Evolutionary conservation across 805 yeast genomes (phyloP), one percentile per base, ranked within the genome.

Genomic region (Saccharomycopsis vini): DNA sequence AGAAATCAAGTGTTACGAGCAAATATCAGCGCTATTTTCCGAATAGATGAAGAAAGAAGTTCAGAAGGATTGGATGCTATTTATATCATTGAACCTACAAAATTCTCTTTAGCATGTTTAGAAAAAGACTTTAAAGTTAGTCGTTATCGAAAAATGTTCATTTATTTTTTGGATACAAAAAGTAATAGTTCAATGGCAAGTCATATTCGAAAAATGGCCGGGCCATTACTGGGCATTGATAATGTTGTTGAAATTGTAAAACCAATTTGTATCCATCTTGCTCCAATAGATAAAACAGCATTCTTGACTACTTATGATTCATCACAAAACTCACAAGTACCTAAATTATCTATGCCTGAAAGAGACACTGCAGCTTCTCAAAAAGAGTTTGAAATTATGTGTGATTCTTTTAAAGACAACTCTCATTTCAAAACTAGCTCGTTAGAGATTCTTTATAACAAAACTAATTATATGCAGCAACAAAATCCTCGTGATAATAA

Each of bases 61-160:
- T 7, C 29, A 7, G 12, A n/a, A n/a, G n/a, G 29, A 5, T 69
- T 85, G 36, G 90, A 82, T 52, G 97, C 88, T 5, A 66, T 92
- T 7, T 92, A 92, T 61, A 63, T 92, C 22, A 61, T 87, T 15
- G 84, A 82, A 40, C 88, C 95, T 1, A 62, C 77, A 4, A 62
- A 64, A 29, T 86, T 74, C 62, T 75, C 81, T 31, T 63, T 87
- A 46, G 81, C 79, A 45, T 89, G 97, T 61, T 69, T 92, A 18
- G 61, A 77, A 39, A 79, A 89, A 0, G 98, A 92, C 61, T 83
- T 72, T 51, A 60, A 72, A 4, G 71, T 74, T 7, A 65, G 68
- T 18, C 72, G 94, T 45, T 92, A 89, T 62, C 76, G 76, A 44
- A 72, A 69, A 34, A 89, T 89, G 1, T 80, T 83, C 58, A 71